Evolutionary conservation across 257 asterid genomes (phyloP).

Genomic region (Thymus quinquecostatus): DNA sequence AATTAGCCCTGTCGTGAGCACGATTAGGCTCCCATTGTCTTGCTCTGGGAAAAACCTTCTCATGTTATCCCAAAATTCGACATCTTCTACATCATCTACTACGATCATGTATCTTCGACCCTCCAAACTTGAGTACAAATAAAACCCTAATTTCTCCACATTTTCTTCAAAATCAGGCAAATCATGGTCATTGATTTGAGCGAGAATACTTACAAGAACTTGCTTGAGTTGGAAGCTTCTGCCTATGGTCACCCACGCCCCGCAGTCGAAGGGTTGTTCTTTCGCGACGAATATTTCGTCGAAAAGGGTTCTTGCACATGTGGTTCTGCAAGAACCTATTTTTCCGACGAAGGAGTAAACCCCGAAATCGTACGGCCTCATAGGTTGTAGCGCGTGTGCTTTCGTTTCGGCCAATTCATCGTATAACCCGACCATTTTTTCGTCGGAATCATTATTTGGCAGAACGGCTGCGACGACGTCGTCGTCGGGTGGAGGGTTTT

Average conservation of each 20-base stretch:
- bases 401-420: background rate
- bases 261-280: background rate
- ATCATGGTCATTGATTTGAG: background rate
- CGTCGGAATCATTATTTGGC: background rate
- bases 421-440: conserved; percentile 1
- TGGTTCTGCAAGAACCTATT: background rate
- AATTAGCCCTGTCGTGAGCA: background rate
- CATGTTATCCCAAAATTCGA: background rate
- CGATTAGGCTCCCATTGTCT: background rate
- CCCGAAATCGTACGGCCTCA: conserved; percentile 15
- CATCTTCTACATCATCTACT: conserved; percentile 25
- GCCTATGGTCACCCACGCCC: conserved; percentile 19
- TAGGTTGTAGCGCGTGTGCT: background rate
- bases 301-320: background rate
- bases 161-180: background rate
- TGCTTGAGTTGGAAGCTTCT: background rate
- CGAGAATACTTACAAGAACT: background rate
- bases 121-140: background rate
- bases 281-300: background rate
- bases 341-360: conserved; percentile 1
- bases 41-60: background rate
- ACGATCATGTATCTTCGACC: background rate
- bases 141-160: background rate
- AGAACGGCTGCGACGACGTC: background rate
- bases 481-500: background rate